Conservation (phyloP, 352 stramenopile species). For the Globisporangium abappressorium region DNA sequence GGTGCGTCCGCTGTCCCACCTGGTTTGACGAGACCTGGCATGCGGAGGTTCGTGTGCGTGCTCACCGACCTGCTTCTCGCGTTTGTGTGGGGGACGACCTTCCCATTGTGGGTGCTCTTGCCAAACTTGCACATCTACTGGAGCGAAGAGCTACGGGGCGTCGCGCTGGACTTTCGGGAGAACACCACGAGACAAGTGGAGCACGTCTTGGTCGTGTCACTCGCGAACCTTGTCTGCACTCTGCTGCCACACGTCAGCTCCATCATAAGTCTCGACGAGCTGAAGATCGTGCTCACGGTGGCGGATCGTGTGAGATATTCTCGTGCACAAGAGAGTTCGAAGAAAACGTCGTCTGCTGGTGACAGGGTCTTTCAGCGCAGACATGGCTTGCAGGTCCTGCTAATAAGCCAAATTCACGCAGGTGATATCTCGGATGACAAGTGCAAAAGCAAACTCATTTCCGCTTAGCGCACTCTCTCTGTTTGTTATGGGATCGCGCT, state of each 20-base stretch:
- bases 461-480: not conserved
- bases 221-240: not conserved
- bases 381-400: not conserved
- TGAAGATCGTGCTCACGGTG: not conserved
- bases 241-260: not conserved
- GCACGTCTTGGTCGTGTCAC: not conserved
- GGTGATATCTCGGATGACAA: not conserved
- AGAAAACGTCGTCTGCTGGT: not conserved
- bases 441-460: not conserved
- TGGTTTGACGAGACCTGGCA: slow-evolving; percentile 5
- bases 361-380: not conserved
- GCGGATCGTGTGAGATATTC: not conserved
- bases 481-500: not conserved
- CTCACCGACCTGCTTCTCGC: not conserved
- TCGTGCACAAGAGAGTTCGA: not conserved
- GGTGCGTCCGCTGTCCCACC: not conserved
- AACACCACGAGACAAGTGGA: slow-evolving; percentile 1
- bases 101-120: not conserved
- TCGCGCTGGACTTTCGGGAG: not conserved
- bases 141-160: not conserved
- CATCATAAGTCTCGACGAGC: not conserved
- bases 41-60: not conserved
- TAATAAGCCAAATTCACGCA: not conserved
- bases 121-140: not conserved
- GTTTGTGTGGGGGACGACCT: slow-evolving; percentile 8